A percentile compares a stretch with the other conserved stretches of the same genome.
Evolutionary conservation across 345 rosid species (phyloP).

Genomic region (Noccaea caerulescens): DNA sequence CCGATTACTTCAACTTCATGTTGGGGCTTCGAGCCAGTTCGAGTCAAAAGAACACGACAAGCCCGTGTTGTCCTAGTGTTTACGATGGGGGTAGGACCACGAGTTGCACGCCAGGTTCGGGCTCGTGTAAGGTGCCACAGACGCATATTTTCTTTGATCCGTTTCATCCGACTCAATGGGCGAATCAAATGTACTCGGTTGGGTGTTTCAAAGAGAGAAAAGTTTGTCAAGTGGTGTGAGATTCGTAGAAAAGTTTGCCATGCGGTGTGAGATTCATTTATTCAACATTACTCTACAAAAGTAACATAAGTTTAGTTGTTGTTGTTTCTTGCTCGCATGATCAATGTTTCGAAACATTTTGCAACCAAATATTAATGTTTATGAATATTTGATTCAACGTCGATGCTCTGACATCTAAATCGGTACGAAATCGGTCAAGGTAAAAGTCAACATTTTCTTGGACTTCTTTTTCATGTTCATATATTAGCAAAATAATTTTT

Average conservation of each 20-base stretch:
- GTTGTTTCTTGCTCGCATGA: background rate
- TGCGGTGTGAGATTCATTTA: background rate
- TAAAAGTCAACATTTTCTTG: no score
- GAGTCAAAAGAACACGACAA: constrained; percentile 15
- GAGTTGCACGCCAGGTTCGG: background rate
- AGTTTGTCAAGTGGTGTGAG: constrained; percentile 22
- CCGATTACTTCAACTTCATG: constrained; percentile 39
- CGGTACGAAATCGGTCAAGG: no score
- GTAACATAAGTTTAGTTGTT: constrained; percentile 4
- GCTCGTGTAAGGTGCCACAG: constrained; percentile 26
- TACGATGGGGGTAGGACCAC: constrained; percentile 26
- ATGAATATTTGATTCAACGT: background rate
- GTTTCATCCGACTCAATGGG: constrained; percentile 40
- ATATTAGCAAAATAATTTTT: no score
- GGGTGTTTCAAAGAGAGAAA: constrained; percentile 31
- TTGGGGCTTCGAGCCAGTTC: constrained; percentile 35
- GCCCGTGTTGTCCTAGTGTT: constrained; percentile 38
- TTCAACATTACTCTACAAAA: no score
- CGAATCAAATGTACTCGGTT: constrained; percentile 31
- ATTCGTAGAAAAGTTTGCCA: constrained; percentile 2
- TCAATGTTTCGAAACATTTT: constrained; percentile 4
- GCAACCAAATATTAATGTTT: background rate
- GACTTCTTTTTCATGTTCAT: no score
- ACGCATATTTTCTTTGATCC: constrained; percentile 37
- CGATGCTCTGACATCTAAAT: no score